Evolutionary conservation across 2,329 filamentous ascomycete species (phyloP).

Genomic region (Fusarium tjaetaba): DNA sequence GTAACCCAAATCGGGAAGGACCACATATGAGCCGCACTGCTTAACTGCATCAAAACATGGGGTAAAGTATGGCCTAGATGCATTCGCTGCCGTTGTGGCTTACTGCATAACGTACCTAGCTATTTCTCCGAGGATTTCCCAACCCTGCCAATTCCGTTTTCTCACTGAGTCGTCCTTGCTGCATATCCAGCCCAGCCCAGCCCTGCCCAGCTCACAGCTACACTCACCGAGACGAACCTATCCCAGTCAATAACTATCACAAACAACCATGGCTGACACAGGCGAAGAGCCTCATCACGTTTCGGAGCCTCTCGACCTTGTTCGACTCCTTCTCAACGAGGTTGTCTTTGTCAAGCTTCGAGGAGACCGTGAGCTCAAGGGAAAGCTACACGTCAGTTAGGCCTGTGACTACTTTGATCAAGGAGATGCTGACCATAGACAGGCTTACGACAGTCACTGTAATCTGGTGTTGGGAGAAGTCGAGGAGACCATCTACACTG

Average conservation of each 20-base stretch:
- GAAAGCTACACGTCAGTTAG: constrained; percentile 83
- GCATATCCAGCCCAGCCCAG: constrained; percentile 18
- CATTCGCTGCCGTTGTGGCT: constrained; percentile 3
- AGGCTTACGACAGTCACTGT: constrained; percentile 99
- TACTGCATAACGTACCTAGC: constrained; percentile 1
- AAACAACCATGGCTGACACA: constrained; percentile 78
- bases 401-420: neutral
- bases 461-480: constrained; percentile 96
- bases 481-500: constrained; percentile 94
- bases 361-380: constrained; percentile 94
- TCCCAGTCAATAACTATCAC: neutral
- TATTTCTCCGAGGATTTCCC: constrained; percentile 41
- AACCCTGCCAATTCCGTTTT: constrained; percentile 34
- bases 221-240: constrained; percentile 4
- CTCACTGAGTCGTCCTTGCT: constrained; percentile 27
- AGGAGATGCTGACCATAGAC: constrained; percentile 7
- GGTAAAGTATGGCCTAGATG: constrained; percentile 19
- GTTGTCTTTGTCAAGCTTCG: constrained; percentile 97
- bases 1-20: constrained; percentile 37
- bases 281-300: constrained; percentile 78
- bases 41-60: constrained; percentile 31
- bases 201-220: constrained; percentile 2
- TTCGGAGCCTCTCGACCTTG: constrained; percentile 93
- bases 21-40: constrained; percentile 4
- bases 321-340: constrained; percentile 93